These are phyloP conservation scores for Globisporangium uncinulatum DNA, from an alignment of 352 stramenopile genomes.

Conservation along the genomic window DNA sequence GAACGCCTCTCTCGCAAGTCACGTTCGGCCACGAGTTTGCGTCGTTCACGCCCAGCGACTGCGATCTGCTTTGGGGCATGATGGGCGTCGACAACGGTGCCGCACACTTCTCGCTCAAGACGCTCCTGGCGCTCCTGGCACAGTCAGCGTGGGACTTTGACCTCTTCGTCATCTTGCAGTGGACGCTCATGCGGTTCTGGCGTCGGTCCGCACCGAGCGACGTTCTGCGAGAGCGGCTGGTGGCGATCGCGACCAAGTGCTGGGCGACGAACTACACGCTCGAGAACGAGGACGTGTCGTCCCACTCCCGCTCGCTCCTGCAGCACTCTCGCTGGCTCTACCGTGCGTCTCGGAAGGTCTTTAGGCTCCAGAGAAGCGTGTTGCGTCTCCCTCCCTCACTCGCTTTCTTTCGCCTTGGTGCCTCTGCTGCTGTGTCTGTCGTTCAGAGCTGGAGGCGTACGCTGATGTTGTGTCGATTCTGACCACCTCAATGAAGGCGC, in stretches of 20 bases:
- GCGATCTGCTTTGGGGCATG: slow-evolving; percentile 70
- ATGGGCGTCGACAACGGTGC: slow-evolving; percentile 54
- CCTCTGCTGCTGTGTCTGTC: too few relatives aligned
- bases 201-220: background rate
- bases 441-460: slow-evolving; percentile 30
- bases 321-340: slow-evolving; percentile 75
- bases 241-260: slow-evolving; percentile 30
- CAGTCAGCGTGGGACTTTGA: slow-evolving; percentile 75
- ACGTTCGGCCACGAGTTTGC: slow-evolving; percentile 39
- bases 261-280: slow-evolving; percentile 54
- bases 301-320: slow-evolving; percentile 17
- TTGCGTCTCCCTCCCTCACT: background rate
- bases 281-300: slow-evolving; percentile 22
- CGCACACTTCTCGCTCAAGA: slow-evolving; percentile 32
- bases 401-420: slow-evolving; percentile 1
- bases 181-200: slow-evolving; percentile 40
- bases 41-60: slow-evolving; percentile 64
- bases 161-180: slow-evolving; percentile 60
- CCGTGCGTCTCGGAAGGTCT: slow-evolving; percentile 21
- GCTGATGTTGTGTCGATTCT: slow-evolving; percentile 23
- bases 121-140: slow-evolving; percentile 42
- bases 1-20: slow-evolving; percentile 2
- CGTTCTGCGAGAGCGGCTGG: slow-evolving; percentile 12
- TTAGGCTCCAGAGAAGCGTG: background rate
- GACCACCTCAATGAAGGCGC: background rate